A percentile compares a stretch with the other conserved stretches of the same genome.
Conservation (phyloP, 176 grass and related monocot species). For the Puccinellia tenuiflora region DNA sequence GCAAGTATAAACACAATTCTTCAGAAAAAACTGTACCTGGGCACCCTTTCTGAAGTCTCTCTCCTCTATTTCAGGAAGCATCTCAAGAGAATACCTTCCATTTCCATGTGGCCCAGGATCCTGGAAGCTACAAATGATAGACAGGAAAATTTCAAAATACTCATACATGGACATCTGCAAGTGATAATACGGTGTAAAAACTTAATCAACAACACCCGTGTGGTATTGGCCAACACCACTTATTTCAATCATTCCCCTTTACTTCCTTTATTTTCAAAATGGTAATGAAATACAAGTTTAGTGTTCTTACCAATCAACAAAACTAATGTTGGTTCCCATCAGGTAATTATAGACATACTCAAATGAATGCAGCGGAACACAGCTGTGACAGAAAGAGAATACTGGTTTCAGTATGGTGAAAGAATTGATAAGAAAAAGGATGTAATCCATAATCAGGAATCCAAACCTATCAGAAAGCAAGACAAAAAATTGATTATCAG, state of each 20-base stretch:
- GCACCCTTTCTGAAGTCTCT: slow-evolving; percentile 96
- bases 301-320: slow-evolving; percentile 79
- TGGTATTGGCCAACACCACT: slow-evolving; percentile 6
- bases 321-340: slow-evolving; percentile 84
- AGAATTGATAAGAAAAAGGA: slow-evolving; percentile 24
- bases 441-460: slow-evolving; percentile 10
- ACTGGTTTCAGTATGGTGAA: slow-evolving; percentile 28
- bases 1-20: slow-evolving; percentile 3
- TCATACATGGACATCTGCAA: not conserved
- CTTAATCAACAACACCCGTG: not conserved
- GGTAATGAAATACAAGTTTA: slow-evolving; percentile 21
- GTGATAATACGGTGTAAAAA: not conserved
- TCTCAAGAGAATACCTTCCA: slow-evolving; percentile 75
- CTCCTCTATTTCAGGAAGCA: slow-evolving; percentile 80
- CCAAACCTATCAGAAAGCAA: slow-evolving; percentile 92
- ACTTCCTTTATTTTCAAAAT: not conserved
- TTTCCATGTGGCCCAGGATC: slow-evolving; percentile 98
- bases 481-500: slow-evolving; percentile 89
- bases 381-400: slow-evolving; percentile 55
- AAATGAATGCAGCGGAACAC: slow-evolving; percentile 90
- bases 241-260: not conserved
- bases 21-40: slow-evolving; percentile 50
- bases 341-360: slow-evolving; percentile 96
- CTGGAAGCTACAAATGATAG: slow-evolving; percentile 61
- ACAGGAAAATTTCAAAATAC: slow-evolving; percentile 27